phyloP scores from a whole-genome alignment of 1,284 basidiomycete species.

The Tremellales sp. region DNA sequence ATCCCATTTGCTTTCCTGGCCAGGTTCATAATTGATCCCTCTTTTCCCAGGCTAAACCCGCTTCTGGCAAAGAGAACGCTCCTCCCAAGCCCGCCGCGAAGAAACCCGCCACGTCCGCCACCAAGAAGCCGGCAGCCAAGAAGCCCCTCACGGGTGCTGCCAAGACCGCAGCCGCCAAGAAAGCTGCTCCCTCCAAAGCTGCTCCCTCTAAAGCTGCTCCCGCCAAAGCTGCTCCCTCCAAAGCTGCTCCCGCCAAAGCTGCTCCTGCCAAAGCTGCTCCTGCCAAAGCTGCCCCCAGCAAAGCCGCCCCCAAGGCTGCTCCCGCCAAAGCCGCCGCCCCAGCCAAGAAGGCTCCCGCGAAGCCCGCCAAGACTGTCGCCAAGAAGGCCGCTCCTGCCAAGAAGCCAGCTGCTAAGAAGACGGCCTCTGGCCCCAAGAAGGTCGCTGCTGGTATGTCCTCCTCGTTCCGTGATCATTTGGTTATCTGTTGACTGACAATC shows the following conservation, averaged over 20 bases:
- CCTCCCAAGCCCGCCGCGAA: constrained; percentile 41
- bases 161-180: constrained; percentile 25
- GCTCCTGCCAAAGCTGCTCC: constrained; percentile 40
- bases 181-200: constrained; percentile 23
- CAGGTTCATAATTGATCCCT: background rate
- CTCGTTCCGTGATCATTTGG: constrained; percentile 4
- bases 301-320: constrained; percentile 38
- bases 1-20: constrained; percentile 9
- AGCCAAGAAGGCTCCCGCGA: constrained; percentile 50
- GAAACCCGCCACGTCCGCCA: constrained; percentile 27
- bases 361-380: constrained; percentile 45
- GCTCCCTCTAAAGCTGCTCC: constrained; percentile 51
- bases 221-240: constrained; percentile 36
- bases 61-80: constrained; percentile 57
- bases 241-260: constrained; percentile 18
- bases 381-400: constrained; percentile 20
- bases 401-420: constrained; percentile 33
- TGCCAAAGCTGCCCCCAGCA: constrained; percentile 54
- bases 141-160: constrained; percentile 23
- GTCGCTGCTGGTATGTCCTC: constrained; percentile 23
- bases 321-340: constrained; percentile 38
- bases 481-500: background rate
- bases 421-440: constrained; percentile 37
- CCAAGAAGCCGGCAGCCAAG: constrained; percentile 24
- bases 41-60: constrained; percentile 13